Evolutionary conservation across 352 stramenopile species (phyloP).

Genomic region (Globisporangium uncinulatum): DNA sequence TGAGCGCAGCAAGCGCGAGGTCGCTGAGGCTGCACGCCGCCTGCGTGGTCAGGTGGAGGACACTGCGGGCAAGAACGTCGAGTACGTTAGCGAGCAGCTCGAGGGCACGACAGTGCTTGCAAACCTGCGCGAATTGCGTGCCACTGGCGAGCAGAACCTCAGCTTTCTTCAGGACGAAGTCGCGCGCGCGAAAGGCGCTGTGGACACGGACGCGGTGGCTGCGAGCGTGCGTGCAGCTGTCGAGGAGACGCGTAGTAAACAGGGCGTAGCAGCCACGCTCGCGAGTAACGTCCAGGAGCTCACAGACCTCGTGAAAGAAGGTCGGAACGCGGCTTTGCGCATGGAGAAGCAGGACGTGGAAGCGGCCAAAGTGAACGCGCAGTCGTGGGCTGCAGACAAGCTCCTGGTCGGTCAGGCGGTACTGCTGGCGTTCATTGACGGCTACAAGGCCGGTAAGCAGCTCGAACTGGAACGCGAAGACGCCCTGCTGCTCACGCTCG

Average conservation of each 20-base stretch:
- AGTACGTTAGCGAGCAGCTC: constrained; percentile 55
- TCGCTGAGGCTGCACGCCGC: constrained; percentile 37
- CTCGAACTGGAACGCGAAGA: constrained; percentile 71
- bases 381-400: constrained; percentile 84
- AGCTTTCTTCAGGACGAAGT: constrained; percentile 51
- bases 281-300: constrained; percentile 72
- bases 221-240: constrained; percentile 52
- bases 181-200: constrained; percentile 36
- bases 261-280: constrained; percentile 59
- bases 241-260: constrained; percentile 58
- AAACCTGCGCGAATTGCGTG: constrained; percentile 48
- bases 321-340: constrained; percentile 45
- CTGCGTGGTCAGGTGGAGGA: constrained; percentile 51
- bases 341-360: constrained; percentile 66
- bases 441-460: constrained; percentile 74
- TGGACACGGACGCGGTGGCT: constrained; percentile 61
- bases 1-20: constrained; percentile 56
- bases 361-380: constrained; percentile 43
- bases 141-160: constrained; percentile 48
- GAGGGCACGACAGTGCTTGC: constrained; percentile 56
- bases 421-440: constrained; percentile 77
- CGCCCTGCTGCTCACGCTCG: constrained; percentile 66
- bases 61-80: constrained; percentile 50
- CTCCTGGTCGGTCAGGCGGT: constrained; percentile 75
- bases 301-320: constrained; percentile 48